Base-by-base conservation (phyloP, 768 basidiomycete species). In the Xerocomellus intermedius region DNA sequence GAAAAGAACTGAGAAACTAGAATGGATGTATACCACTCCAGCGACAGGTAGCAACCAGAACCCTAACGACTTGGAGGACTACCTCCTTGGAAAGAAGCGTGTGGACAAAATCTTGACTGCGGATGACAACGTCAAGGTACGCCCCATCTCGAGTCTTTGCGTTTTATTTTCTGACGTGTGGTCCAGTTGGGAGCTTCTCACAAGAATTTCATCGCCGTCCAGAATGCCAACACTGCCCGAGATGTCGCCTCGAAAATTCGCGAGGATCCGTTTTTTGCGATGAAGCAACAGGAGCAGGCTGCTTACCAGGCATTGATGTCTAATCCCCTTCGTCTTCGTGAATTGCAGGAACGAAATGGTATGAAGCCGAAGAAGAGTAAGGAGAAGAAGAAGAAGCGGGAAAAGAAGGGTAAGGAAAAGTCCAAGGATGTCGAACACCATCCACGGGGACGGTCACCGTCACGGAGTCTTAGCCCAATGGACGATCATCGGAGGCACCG, bases 1-100 rank as follows among this genome's bases (percentile, higher is more conserved):
- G 78, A 97, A 95, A 74, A 78, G 91, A 60, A 84, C 88, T 48
- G 95, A 98, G 74, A 94, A 94, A 69, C 71, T 99, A 46, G 97
- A 99, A 70, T 99, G 97, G 97, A 96, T 99, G 93, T 99, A 98
- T 75, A 79, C 96, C n/a, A 97, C 96, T 2, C 97, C 97, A 5
- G 92, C 94, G 1, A 86, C 89, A 4, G 95, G 95, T n/a, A 87
- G 80, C 57, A 87, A 76, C 50, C 84, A 89, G 63, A 94, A 94
- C 67, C 70, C 88, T 32, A 96, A 94, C 63, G 96, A 98, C 58
- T 72, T 98, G 61, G 97, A 99, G 75, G 94, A 95, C 63, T 99
- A 99, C 70, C 75, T 99, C 2, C 79, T 99, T 30, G 97, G 97
- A 24, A 98, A 98, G 83, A 97, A 95, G 75, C 77, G 97, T 56